Base-by-base conservation (phyloP, 2,329 filamentous ascomycete genomes). In the Raffaelea albimanens region DNA sequence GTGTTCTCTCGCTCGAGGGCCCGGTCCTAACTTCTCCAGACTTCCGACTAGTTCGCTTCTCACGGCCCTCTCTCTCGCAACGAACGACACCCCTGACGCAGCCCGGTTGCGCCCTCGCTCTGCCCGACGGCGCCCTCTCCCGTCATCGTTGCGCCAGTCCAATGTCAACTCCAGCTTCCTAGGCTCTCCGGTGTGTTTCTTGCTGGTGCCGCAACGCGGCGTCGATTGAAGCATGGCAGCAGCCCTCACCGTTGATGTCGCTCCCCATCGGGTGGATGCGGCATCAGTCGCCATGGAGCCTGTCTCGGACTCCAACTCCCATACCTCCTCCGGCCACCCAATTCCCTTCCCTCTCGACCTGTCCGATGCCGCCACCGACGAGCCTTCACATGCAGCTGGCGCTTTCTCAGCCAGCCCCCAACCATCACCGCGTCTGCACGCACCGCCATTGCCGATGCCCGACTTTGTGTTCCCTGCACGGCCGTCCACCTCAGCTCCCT, bases 381-480 rank as follows among this genome's bases (percentile, higher is more conserved):
- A 55, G 56, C 42, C 25, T 14, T 33, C 3, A 11, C 18, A 40
- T 11, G 13, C 8, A 16, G 40, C 9, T 18, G 31, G 13, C 21
- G 44, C 56, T 23, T 55, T 49, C 39, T 51, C 11, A 50, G n/a
- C 60, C 18, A 60, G 56, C 54, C 53, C 61, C 20, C 62, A 64
- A 44, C 50, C 56, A 16, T 66, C 67, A 42, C 49, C 52, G 2
- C 34, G 20, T 20, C 63, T 65, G 45, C 60, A 59, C 45, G 58
- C 62, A 21, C 55, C 64, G 22, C 73, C 75, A 45, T 69, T 68
- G 44, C 79, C 80, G 42, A 84, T 84, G 46, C 80, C 82, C 25
- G 73, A 73, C 5, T 85, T 85, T 57, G 71, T 80, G 49, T 85
- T 85, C 56, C 82, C 81, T 2, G 63, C 69, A 20, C 63, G 67